A percentile compares a stretch with the other conserved stretches of the same genome.
These are phyloP conservation scores for Ustilago xerochloae DNA, from an alignment of 1,284 basidiomycete species.

Conservation along the genomic window DNA sequence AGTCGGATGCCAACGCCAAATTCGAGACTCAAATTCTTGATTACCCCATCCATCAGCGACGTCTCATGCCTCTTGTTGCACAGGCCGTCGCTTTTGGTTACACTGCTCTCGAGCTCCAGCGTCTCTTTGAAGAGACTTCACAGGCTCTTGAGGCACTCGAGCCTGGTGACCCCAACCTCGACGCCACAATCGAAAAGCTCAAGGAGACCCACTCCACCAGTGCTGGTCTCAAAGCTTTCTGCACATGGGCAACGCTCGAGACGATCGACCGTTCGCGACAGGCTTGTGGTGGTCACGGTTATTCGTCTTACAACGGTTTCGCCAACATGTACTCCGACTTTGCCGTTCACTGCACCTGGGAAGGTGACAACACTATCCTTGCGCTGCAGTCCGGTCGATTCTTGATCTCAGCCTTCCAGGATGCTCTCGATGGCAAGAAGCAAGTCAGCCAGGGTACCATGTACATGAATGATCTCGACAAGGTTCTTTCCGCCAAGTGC, in stretches of 20 bases:
- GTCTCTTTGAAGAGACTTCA: constrained; percentile 70
- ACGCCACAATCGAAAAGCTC: constrained; percentile 70
- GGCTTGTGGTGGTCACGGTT: constrained; percentile 74
- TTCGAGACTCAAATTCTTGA: constrained; percentile 73
- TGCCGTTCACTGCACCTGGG: constrained; percentile 69
- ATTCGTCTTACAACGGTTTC: constrained; percentile 73
- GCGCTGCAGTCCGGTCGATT: constrained; percentile 73
- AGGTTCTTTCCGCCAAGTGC: constrained; percentile 70
- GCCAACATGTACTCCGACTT: constrained; percentile 72
- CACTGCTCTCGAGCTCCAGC: constrained; percentile 70
- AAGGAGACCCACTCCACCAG: constrained; percentile 75
- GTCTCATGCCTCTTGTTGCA: constrained; percentile 73
- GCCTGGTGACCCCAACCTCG: constrained; percentile 68
- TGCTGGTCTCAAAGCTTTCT: constrained; percentile 74
- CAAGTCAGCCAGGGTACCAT: constrained; percentile 68
- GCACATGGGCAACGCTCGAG: constrained; percentile 73
- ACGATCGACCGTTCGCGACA: constrained; percentile 74
- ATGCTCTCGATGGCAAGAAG: constrained; percentile 71
- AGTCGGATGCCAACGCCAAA: constrained; percentile 60
- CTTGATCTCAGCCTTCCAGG: constrained; percentile 71
- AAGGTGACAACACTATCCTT: constrained; percentile 72
- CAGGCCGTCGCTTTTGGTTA: constrained; percentile 74
- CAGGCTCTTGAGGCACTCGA: constrained; percentile 72
- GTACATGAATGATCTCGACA: constrained; percentile 71
- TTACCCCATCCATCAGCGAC: constrained; percentile 74